phyloP scores from a whole-genome alignment of 2,329 filamentous ascomycete species.

The Fusarium oligoseptatum region DNA sequence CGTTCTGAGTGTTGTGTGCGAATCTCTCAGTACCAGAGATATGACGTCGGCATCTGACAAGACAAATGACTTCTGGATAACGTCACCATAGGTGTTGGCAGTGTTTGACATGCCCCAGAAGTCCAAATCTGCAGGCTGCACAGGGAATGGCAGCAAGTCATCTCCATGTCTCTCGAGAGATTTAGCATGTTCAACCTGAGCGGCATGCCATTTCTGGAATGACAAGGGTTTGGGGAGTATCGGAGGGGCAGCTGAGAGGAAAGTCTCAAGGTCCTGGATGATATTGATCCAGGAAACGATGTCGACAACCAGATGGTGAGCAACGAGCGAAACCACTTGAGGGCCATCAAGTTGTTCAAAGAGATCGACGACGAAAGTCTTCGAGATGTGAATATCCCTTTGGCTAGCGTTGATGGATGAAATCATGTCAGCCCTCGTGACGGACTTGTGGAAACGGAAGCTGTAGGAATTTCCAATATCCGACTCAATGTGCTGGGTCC shows the following conservation, averaged over 20 bases:
- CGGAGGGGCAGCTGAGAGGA: slow-evolving; percentile 45
- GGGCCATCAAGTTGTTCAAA: slow-evolving; percentile 3
- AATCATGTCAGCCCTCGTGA: slow-evolving; percentile 20
- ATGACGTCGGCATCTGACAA: slow-evolving; percentile 3
- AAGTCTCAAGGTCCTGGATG: slow-evolving; percentile 57
- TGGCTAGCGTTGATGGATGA: slow-evolving; percentile 12
- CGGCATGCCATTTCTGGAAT: slow-evolving; percentile 55
- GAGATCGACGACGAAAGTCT: slow-evolving; percentile 21
- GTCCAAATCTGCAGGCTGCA: slow-evolving; percentile 16
- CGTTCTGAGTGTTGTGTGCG: slow-evolving; percentile 51
- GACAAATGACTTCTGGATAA: slow-evolving; percentile 6
- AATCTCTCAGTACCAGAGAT: slow-evolving; percentile 35
- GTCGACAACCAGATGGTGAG: slow-evolving; percentile 58
- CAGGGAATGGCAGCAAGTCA: slow-evolving; percentile 10
- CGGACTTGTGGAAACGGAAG: slow-evolving; percentile 29
- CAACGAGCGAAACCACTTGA: slow-evolving; percentile 49
- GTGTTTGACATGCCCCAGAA: slow-evolving; percentile 38
- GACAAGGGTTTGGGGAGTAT: slow-evolving; percentile 43
- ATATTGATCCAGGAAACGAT: slow-evolving; percentile 61
- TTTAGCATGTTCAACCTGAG: slow-evolving; percentile 51
- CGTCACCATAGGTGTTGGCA: slow-evolving; percentile 25
- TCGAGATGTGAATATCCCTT: neutral
- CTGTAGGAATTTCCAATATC: slow-evolving; percentile 33
- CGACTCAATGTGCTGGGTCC: slow-evolving; percentile 44
- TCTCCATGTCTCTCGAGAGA: neutral